Base-by-base conservation (phyloP, 495 filamentous ascomycete species). In the Copromyces sp. region DNA sequence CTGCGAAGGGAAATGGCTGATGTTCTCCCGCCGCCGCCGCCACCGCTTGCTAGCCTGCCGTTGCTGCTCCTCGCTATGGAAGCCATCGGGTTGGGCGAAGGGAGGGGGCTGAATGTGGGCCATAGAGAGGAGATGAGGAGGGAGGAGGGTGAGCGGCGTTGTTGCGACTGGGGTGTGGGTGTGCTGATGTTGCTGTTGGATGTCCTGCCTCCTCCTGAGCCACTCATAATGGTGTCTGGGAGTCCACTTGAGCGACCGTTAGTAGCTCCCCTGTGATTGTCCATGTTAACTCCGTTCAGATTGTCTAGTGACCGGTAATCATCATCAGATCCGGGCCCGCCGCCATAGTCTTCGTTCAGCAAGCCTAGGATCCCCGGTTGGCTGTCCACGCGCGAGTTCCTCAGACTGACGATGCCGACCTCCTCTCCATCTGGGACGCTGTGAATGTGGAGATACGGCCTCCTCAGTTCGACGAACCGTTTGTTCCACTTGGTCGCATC, bases 361-460 rank as follows among this genome's bases (percentile, higher is more conserved):
- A 99, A 81, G 53, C 90, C 89, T 41, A 94, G 88, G 70, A 98
- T 92, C 74, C 95, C 91, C 4, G 95, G 95, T 75, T 92, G 89
- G 74, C 92, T 90, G 77, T 99, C 96, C 47, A 98, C 91, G 39
- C 95, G 86, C 9, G 91, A 87, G 79, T 95, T 94, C 61, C 90
- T 86, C 45, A 99, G 86, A 76, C 93, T 94, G 75, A 98, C 93
- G 24, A 94, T 90, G 61, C 90, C 91, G 69, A 97, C 87, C 80
- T 98, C 95, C 76, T 98, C 95, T 17, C 94, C 94, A 17, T 94
- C 91, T 3, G 89, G 89, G 2, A 91, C 89, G 38, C 87, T 89
- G 81, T 98, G 90, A 53, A 98, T 87, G 77, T 98, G 94, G 72
- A 99, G 84, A 77, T 98, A 99, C 7, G 96, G 96, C 47, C 91